Evolutionary conservation across 1,139 yeast genomes (phyloP), one percentile per base, ranked within the genome.

Genomic region (Sporopachydermia cereana): DNA sequence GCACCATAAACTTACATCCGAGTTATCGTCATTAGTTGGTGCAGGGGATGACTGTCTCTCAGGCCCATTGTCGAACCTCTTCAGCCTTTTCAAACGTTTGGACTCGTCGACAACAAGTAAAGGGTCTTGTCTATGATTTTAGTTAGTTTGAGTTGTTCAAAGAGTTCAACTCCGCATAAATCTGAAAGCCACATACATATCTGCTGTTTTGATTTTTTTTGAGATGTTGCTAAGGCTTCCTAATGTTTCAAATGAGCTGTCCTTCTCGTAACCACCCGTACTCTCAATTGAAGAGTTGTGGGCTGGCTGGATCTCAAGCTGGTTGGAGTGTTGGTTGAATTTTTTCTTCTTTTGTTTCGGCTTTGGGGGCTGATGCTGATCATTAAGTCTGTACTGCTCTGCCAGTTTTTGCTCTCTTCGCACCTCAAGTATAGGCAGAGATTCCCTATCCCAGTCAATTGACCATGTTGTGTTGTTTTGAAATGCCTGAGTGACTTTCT

Each of bases 371-470:
- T 46, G 52, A 47, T 51, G 47, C 43, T 54, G 51, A 20, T 60
- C 49, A 42, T 47, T 45, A 39, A 27, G 43, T 41, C 41, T 22
- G 31, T 44, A 27, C 25, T 25, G 25, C n/a, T 42, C 47, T 22
- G 34, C 29, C 45, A 41, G 12, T n/a, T 49, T 49, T 41, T 23
- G 54, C 49, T 21, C 53, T 53, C 39, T 45, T 30, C 20, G 45
- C 18, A 41, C 43, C 17, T 54, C 55, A 36, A 80, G 55, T 1
- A 76, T 57, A 0, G 91, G 89, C 1, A 83, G 52, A 25, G 63
- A 62, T 57, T 77, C 83, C 7, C 50, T 54, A 7, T 56, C 57
- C 94, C 94, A 84, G 53, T 81, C 74, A 50, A 77, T 79, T 1
- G 61, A 54, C 67, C 74, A 69, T 2, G 82, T 57, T 41, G 67